Conservation (phyloP, 805 yeast genomes). For the Kodamaea kakaduensis region DNA sequence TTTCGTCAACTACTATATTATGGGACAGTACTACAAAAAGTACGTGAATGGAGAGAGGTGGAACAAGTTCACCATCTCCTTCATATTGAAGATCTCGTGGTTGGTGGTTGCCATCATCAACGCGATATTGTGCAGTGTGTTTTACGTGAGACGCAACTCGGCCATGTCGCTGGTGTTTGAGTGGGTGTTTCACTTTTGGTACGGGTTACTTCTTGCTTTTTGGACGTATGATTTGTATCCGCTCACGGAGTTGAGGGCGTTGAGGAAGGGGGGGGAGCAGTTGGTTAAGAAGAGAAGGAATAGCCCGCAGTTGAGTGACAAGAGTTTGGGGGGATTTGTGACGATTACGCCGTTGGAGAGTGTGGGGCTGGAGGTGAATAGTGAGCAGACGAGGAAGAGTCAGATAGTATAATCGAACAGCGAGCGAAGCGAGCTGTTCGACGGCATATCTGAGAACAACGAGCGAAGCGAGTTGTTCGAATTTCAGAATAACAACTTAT, state of each 20-base stretch:
- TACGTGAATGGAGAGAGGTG: conserved; percentile 27
- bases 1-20: conserved; percentile 25
- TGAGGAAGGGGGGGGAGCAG: conserved; percentile 11
- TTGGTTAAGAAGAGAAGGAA: conserved; percentile 1
- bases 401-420: too few species aligned
- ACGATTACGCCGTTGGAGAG: conserved; percentile 5
- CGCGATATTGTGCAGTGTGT: conserved; percentile 19
- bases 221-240: conserved; percentile 29
- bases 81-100: conserved; percentile 23
- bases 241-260: conserved; percentile 20
- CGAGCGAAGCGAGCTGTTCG: too few species aligned
- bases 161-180: conserved; percentile 20
- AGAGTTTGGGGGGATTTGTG: conserved; percentile 6
- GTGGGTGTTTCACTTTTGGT: conserved; percentile 28
- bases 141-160: conserved; percentile 18
- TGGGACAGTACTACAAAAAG: conserved; percentile 27
- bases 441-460: too few species aligned
- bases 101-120: conserved; percentile 18
- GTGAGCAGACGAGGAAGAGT: not conserved
- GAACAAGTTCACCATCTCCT: conserved; percentile 27
- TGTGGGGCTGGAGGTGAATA: not conserved
- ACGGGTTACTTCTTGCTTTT: conserved; percentile 23
- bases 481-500: too few species aligned
- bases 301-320: conserved; percentile 5
- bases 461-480: too few species aligned